These are phyloP conservation scores for Cyclostephanos tholiformis DNA, from an alignment of 108 stramenopile species.

Conservation along the genomic window DNA sequence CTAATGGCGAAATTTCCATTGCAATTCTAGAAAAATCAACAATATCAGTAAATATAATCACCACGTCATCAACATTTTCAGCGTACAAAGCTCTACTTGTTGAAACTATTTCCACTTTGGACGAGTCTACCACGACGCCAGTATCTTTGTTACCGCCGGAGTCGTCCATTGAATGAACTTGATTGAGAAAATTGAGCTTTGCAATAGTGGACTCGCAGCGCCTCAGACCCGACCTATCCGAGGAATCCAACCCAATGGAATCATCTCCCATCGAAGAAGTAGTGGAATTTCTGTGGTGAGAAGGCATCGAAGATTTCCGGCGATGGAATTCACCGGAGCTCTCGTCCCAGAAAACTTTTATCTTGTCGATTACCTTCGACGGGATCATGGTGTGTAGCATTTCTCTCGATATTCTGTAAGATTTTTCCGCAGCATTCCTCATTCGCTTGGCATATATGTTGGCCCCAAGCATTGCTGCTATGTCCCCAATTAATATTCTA, in stretches of 20 bases:
- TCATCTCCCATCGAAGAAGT: background rate
- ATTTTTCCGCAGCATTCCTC: slow-evolving; percentile 22
- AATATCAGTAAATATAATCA: slow-evolving; percentile 36
- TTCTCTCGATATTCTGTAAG: slow-evolving; percentile 33
- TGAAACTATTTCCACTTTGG: background rate
- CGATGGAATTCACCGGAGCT: slow-evolving; percentile 19
- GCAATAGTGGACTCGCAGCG: background rate
- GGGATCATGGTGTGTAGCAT: slow-evolving; percentile 47
- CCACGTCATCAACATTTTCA: slow-evolving; percentile 37
- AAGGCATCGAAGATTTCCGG: background rate
- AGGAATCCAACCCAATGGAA: background rate
- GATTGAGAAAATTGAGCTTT: slow-evolving; percentile 17
- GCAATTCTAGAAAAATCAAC: slow-evolving; percentile 37
- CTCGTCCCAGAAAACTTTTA: slow-evolving; percentile 35
- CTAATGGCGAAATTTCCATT: slow-evolving; percentile 22
- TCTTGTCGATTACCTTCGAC: slow-evolving; percentile 40
- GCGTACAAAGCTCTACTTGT: slow-evolving; percentile 35
- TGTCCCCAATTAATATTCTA: slow-evolving; percentile 28
- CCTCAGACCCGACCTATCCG: background rate
- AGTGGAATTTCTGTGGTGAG: background rate
- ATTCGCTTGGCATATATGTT: slow-evolving; percentile 39
- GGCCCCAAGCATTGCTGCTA: slow-evolving; percentile 39
- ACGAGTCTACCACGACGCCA: slow-evolving; percentile 11
- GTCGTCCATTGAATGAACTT: background rate
- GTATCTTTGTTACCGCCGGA: background rate